Base-by-base conservation (phyloP, 768 basidiomycete species). In the Trametes maxima region DNA sequence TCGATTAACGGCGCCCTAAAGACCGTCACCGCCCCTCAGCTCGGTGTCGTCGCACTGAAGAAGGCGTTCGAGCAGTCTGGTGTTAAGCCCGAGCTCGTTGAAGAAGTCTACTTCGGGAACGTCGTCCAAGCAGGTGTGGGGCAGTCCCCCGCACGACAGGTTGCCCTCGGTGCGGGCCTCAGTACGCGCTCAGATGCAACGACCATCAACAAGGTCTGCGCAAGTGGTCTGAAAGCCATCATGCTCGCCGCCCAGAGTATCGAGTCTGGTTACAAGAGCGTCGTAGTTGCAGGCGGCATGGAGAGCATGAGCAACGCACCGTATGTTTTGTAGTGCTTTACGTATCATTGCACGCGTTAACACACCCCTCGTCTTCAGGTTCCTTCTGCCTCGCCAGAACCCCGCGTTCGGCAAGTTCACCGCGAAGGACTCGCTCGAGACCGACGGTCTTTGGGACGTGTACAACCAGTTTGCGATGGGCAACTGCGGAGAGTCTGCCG, bases 251-350 rank as follows among this genome's bases (percentile, higher is more conserved):
- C 94, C 25, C 97, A 98, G 79, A 85, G 83, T 69, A 94, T 99
- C 70, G 83, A 88, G 73, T 81, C 88, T 22, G 97, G 97, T 52
- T 87, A 96, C 72, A 87, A 90, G 61, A 85, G 77, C 42, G 84
- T 97, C 51, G 90, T 97, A 67, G 93, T 87, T 24, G 95, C 95
- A 58, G 97, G 97, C 67, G 97, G 97, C 62, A 97, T 94, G 94
- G 97, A 99, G 80, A 95, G 92, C 79, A 99, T 99, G 97, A 95
- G 92, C 74, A 92, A 98, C 68, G 94, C 95, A 51, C 97, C 97
- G 95, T 98, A 72, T 71, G 96, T 86, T 5, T 51, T 51, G 43
- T 40, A 7, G 22, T 17, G 4, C 1, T 51, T 56, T 64, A 45
- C 57, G 57, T 62, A 52, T 21, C 46, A 39, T 62, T 58, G 33